Evolutionary conservation across 495 filamentous ascomycete species (phyloP).

Genomic region (Hypomontagnella submonticulosa): DNA sequence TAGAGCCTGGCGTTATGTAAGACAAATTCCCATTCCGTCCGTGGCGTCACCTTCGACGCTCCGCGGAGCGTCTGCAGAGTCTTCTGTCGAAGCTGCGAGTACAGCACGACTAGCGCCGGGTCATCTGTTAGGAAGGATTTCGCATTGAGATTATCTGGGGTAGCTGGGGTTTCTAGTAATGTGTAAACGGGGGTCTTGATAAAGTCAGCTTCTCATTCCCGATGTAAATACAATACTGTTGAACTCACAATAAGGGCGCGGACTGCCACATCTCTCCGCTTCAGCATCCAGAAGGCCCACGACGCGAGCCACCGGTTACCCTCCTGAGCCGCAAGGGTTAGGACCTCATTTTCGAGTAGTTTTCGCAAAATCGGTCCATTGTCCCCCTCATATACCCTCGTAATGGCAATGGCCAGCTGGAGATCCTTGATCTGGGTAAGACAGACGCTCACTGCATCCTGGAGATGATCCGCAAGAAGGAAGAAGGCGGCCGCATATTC

Average conservation of each 20-base stretch:
- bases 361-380: conserved; percentile 76
- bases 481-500: conserved; percentile 98
- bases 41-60: conserved; percentile 80
- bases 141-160: conserved; percentile 69
- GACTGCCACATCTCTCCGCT: conserved; percentile 83
- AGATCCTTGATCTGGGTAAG: conserved; percentile 85
- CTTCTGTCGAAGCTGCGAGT: conserved; percentile 85
- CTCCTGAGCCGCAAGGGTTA: conserved; percentile 78
- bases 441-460: conserved; percentile 87
- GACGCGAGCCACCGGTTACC: conserved; percentile 94
- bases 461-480: conserved; percentile 84
- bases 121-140: conserved; percentile 90
- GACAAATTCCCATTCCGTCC: conserved; percentile 89
- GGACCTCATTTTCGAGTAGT: conserved; percentile 81
- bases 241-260: conserved; percentile 76
- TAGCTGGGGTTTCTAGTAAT: conserved; percentile 68
- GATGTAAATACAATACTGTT: not conserved
- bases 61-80: conserved; percentile 87
- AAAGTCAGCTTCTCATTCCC: conserved; percentile 33
- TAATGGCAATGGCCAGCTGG: conserved; percentile 90
- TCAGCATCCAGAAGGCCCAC: conserved; percentile 97
- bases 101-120: conserved; percentile 86
- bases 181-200: conserved; percentile 78
- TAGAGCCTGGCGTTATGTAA: conserved; percentile 89
- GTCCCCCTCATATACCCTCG: conserved; percentile 90